Evolutionary conservation across 139 green algal species (phyloP).

Genomic region (Closterium sp.): DNA sequence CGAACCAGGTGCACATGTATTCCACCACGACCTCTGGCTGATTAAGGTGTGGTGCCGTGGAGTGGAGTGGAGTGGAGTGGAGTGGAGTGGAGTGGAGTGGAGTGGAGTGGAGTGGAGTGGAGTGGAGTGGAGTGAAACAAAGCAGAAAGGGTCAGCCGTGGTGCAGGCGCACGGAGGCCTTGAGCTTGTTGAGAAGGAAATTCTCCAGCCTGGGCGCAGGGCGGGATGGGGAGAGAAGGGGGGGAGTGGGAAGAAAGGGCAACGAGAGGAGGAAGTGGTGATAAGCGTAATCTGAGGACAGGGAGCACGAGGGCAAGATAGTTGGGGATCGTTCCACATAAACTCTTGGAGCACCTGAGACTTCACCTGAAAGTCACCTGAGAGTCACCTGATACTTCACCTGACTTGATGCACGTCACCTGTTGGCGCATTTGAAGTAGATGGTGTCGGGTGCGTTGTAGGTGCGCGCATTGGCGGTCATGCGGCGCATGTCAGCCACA

Average conservation of each 20-base stretch:
- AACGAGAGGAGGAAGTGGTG: background rate
- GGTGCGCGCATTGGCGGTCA: slow-evolving; percentile 79
- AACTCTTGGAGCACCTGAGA: background rate
- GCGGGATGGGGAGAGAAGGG: background rate
- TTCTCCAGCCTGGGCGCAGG: background rate
- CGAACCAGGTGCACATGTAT: no score
- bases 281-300: background rate
- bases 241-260: background rate
- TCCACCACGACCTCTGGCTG: no score
- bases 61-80: no score
- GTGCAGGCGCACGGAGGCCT: background rate
- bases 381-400: no score
- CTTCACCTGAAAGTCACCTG: no score
- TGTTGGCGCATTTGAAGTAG: slow-evolving; percentile 73
- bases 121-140: no score
- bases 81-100: no score
- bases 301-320: background rate
- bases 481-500: slow-evolving; percentile 79
- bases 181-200: slow-evolving; percentile 4
- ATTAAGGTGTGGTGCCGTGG: no score
- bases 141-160: background rate
- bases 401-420: background rate
- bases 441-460: slow-evolving; percentile 88
- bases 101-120: no score
- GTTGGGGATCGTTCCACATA: background rate